Percentiles rank a stretch among this genome's conserved stretches.
These are phyloP conservation scores for Epithemia pelagica DNA, from an alignment of 108 stramenopile genomes.

Conservation along the genomic window DNA sequence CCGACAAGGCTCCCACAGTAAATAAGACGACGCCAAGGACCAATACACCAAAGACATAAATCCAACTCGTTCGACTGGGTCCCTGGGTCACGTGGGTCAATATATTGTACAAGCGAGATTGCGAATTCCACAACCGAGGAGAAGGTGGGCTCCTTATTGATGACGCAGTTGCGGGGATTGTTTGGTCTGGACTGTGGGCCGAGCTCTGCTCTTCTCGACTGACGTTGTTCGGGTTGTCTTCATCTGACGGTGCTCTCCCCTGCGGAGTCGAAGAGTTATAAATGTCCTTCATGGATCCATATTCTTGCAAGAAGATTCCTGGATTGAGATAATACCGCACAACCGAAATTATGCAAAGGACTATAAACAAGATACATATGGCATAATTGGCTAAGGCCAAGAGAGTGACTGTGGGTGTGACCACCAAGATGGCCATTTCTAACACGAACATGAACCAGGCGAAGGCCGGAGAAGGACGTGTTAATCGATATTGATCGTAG, in stretches of 20 bases:
- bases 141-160: too few species aligned
- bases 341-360: constrained; percentile 9
- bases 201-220: background rate
- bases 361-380: constrained; percentile 17
- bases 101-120: constrained; percentile 33
- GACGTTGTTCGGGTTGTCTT: background rate
- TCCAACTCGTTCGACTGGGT: constrained; percentile 20
- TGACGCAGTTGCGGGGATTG: too few species aligned
- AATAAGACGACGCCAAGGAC: constrained; percentile 31
- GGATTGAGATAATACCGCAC: constrained; percentile 21
- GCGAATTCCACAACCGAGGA: constrained; percentile 17
- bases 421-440: constrained; percentile 42
- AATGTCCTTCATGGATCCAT: constrained; percentile 22
- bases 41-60: constrained; percentile 24
- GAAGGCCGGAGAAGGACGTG: constrained; percentile 34
- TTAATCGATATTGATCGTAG: constrained; percentile 33
- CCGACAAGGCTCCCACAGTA: constrained; percentile 23
- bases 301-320: constrained; percentile 25
- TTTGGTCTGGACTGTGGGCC: too few species aligned
- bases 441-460: constrained; percentile 35
- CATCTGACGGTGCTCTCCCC: too few species aligned
- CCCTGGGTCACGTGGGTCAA: constrained; percentile 25
- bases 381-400: constrained; percentile 18
- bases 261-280: background rate
- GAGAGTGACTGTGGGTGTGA: constrained; percentile 38